phyloP scores from a whole-genome alignment of 768 basidiomycete genomes.

The Russula brevipes region DNA sequence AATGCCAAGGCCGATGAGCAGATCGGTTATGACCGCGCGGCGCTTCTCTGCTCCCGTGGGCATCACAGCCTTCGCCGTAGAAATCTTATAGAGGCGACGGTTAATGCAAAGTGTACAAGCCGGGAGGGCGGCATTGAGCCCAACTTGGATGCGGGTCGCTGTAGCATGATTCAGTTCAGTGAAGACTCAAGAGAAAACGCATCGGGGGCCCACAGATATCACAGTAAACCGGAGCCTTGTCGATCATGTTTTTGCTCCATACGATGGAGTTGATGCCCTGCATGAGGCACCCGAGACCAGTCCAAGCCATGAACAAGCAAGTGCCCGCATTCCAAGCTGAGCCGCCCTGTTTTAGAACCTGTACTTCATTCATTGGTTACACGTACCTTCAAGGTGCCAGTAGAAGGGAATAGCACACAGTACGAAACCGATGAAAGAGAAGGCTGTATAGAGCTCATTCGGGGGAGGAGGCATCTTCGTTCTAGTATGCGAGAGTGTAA shows the following conservation, averaged over 20 bases:
- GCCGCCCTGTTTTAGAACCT: neutral
- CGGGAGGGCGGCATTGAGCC: constrained; percentile 35
- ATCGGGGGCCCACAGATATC: constrained; percentile 45
- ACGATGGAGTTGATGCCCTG: constrained; percentile 62
- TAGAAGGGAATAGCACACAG: constrained; percentile 47
- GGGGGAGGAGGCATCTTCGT: neutral
- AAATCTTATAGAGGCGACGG: constrained; percentile 45
- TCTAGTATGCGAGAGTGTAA: too few relatives aligned
- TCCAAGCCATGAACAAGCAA: constrained; percentile 68
- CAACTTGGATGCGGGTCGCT: constrained; percentile 40
- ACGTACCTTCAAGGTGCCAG: constrained; percentile 48
- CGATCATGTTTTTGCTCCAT: constrained; percentile 58
- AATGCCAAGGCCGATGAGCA: constrained; percentile 31
- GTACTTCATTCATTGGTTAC: neutral
- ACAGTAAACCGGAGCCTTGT: constrained; percentile 48
- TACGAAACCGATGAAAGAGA: constrained; percentile 43
- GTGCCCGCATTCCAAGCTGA: constrained; percentile 67
- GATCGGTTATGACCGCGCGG: too few relatives aligned
- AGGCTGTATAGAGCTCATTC: constrained; percentile 29
- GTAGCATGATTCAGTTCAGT: neutral
- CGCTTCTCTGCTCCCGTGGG: constrained; percentile 19
- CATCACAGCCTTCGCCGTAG: constrained; percentile 33
- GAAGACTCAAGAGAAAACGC: neutral
- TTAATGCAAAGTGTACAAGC: constrained; percentile 43
- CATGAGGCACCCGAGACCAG: constrained; percentile 50